Evolutionary conservation across 1,139 yeast species (phyloP).

Genomic region (Sugiyamaella castrensis): DNA sequence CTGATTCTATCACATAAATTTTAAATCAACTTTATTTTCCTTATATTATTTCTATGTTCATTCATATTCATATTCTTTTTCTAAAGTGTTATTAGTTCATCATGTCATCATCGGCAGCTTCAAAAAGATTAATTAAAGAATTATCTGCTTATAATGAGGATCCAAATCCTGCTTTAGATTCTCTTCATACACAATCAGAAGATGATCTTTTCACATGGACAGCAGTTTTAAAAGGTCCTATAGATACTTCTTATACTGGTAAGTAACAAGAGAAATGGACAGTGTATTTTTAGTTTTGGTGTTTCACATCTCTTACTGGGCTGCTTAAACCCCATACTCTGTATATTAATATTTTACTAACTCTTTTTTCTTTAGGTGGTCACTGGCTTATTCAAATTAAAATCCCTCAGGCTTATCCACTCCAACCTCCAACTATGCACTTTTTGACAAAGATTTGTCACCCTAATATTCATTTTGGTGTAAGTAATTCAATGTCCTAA

Average conservation of each 20-base stretch:
- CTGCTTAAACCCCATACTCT: no score
- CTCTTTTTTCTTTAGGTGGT: slow-evolving; percentile 38
- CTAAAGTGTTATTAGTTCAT: not conserved
- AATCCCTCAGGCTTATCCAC: slow-evolving; percentile 60
- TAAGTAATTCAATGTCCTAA: slow-evolving; percentile 18
- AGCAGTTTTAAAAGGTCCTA: slow-evolving; percentile 58
- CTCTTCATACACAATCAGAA: slow-evolving; percentile 47
- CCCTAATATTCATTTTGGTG: slow-evolving; percentile 63
- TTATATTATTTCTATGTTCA: no score
- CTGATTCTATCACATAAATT: no score
- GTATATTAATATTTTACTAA: slow-evolving; percentile 33
- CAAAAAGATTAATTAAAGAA: slow-evolving; percentile 49
- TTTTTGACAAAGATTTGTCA: slow-evolving; percentile 62
- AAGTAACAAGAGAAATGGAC: no score
- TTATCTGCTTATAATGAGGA: slow-evolving; percentile 40
- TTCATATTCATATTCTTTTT: no score
- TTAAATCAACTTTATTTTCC: no score
- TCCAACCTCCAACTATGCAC: slow-evolving; percentile 60
- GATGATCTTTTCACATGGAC: slow-evolving; percentile 57
- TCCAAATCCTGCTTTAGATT: slow-evolving; percentile 36
- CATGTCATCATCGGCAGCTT: slow-evolving; percentile 22
- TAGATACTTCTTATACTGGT: slow-evolving; percentile 46
- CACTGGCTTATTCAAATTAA: slow-evolving; percentile 55
- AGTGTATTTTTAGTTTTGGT: no score
- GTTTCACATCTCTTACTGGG: no score